A percentile compares a stretch with the other conserved stretches of the same genome.
These are phyloP conservation scores for Calonectria hongkongensis DNA, from an alignment of 2,329 filamentous ascomycete species.

Conservation along the genomic window DNA sequence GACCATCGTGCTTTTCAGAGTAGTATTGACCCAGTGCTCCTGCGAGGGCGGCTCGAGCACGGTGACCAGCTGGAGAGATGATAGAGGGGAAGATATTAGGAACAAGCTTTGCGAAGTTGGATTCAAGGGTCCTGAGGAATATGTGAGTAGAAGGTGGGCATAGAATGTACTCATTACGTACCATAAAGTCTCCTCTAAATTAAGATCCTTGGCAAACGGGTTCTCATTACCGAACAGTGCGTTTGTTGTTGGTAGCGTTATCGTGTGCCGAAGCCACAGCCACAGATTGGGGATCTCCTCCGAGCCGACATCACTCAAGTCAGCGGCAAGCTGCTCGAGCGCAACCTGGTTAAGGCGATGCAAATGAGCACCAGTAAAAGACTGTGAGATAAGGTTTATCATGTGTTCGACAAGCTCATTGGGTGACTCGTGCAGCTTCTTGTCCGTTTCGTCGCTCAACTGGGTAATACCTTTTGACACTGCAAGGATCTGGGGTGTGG, in stretches of 20 bases:
- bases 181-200: slow-evolving; percentile 25
- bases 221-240: slow-evolving; percentile 24
- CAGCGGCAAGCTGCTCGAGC: neutral
- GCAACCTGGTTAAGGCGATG: slow-evolving; percentile 12
- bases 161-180: neutral
- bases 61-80: neutral
- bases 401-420: slow-evolving; percentile 33
- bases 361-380: neutral
- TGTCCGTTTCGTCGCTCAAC: neutral
- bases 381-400: slow-evolving; percentile 56
- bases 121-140: slow-evolving; percentile 16
- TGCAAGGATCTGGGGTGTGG: slow-evolving; percentile 63
- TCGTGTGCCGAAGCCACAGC: slow-evolving; percentile 30
- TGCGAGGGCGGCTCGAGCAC: slow-evolving; percentile 9
- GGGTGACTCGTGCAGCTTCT: slow-evolving; percentile 29
- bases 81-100: slow-evolving; percentile 14
- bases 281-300: slow-evolving; percentile 19
- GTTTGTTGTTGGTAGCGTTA: slow-evolving; percentile 28
- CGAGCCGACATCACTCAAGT: neutral
- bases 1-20: neutral
- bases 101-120: slow-evolving; percentile 15
- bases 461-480: slow-evolving; percentile 45
- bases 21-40: slow-evolving; percentile 21
- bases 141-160: neutral
- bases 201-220: slow-evolving; percentile 12